Evolutionary conservation across 768 basidiomycete genomes (phyloP).

Genomic region (Mrakia gelida): DNA sequence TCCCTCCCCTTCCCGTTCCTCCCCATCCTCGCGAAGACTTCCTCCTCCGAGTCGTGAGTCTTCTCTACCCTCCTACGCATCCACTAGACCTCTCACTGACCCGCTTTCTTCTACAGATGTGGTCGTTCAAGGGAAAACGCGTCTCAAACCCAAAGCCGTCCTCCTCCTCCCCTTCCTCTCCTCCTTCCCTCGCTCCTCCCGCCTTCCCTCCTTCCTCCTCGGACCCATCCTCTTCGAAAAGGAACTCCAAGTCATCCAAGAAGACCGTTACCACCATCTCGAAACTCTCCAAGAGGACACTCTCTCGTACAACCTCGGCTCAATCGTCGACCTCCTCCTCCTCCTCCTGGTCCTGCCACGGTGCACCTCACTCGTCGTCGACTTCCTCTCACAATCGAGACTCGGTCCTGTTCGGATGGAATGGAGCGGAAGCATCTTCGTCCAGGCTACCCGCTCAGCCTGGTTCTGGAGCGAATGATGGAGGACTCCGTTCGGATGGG

Average conservation of each 20-base stretch:
- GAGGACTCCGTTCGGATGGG: neutral
- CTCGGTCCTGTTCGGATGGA: neutral
- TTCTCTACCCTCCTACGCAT: neutral
- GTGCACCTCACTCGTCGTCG: neutral
- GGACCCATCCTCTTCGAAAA: neutral
- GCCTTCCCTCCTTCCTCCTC: neutral
- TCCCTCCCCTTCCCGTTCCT: neutral
- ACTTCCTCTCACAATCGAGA: neutral
- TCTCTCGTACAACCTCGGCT: neutral
- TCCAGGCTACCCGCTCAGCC: neutral
- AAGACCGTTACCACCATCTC: neutral
- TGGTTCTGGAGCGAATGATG: neutral
- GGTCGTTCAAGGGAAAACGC: neutral
- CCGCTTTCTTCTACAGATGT: neutral
- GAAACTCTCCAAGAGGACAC: neutral
- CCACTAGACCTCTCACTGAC: neutral
- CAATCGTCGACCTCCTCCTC: neutral
- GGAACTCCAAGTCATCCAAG: neutral
- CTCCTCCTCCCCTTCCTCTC: neutral
- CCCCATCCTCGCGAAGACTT: too few species aligned
- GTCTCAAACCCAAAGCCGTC: neutral
- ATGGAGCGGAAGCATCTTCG: neutral
- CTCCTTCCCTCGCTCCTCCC: neutral
- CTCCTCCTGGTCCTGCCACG: slow-evolving; percentile 20
- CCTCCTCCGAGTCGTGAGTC: neutral